A percentile compares a stretch with the other conserved stretches of the same genome.
Evolutionary conservation across 306 rosid genomes (phyloP).

Genomic region (Vachellia collinsii): DNA sequence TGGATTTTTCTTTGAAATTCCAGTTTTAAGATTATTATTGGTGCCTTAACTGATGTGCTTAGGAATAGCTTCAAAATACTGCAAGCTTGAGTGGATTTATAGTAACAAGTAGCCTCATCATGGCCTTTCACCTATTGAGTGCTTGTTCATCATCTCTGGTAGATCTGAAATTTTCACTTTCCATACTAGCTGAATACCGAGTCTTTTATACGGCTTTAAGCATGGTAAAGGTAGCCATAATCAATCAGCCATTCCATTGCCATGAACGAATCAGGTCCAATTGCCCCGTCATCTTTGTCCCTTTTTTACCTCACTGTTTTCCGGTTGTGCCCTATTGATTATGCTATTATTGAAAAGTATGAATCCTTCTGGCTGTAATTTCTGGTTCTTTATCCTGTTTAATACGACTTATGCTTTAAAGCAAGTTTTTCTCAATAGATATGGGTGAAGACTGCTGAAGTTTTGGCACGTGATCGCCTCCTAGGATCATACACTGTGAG

Average conservation of each 20-base stretch:
- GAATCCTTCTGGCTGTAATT: conserved; percentile 2
- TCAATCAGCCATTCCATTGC: conserved; percentile 6
- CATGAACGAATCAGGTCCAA: conserved; percentile 19
- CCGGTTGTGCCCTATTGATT: background rate
- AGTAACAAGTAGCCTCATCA: background rate
- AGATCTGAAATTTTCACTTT: background rate
- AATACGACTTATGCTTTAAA: conserved; percentile 27
- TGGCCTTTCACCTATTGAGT: background rate
- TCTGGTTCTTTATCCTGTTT: conserved; percentile 14
- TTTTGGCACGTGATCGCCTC: conserved; percentile 91
- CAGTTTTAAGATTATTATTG: conserved; percentile 11
- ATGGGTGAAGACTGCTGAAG: conserved; percentile 94
- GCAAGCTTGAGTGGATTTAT: background rate
- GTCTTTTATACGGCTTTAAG: background rate
- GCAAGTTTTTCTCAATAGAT: conserved; percentile 52
- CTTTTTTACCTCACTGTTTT: background rate
- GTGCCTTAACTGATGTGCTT: background rate
- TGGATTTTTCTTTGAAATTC: background rate
- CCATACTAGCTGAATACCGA: conserved; percentile 1
- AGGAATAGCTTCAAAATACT: background rate
- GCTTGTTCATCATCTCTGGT: conserved; percentile 3
- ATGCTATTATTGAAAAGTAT: conserved; percentile 1
- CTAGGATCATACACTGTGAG: conserved; percentile 94
- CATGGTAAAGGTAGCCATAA: background rate
- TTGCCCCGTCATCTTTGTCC: background rate